Conservation (phyloP, 2,329 filamentous ascomycete genomes). For the Parascedosporium putredinis region DNA sequence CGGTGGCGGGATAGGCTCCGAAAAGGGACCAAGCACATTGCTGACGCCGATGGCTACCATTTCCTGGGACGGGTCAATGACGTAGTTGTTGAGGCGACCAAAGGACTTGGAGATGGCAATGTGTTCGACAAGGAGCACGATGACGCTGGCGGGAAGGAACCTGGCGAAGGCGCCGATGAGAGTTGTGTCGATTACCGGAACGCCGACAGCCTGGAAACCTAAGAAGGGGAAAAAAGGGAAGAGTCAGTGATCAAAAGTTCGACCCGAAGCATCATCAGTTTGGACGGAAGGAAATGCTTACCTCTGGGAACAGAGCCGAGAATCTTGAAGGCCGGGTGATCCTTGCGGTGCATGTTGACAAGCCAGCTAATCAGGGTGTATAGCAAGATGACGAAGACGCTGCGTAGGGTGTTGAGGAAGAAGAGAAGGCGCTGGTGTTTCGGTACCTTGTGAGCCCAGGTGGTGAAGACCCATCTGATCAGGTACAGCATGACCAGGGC, state of each 20-base stretch:
- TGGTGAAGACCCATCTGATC: constrained; percentile 57
- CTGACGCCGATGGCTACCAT: constrained; percentile 66
- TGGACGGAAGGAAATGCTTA: too few relatives aligned
- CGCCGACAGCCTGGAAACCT: constrained; percentile 62
- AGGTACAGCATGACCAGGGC: constrained; percentile 68
- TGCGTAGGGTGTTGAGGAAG: constrained; percentile 83
- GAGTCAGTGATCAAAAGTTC: background rate
- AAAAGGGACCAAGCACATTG: constrained; percentile 70
- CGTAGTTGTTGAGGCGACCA: constrained; percentile 70
- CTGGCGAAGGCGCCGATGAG: constrained; percentile 54
- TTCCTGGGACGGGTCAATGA: constrained; percentile 70
- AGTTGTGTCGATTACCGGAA: constrained; percentile 47
- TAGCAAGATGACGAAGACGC: constrained; percentile 80
- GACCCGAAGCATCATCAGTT: too few relatives aligned
- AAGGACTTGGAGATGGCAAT: constrained; percentile 79
- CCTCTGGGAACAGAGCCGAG: constrained; percentile 69
- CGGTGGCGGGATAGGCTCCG: constrained; percentile 75
- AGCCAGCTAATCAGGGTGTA: constrained; percentile 89
- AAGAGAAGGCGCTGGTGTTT: constrained; percentile 66
- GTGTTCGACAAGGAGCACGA: constrained; percentile 71
- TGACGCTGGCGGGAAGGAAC: constrained; percentile 63
- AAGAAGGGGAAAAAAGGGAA: background rate
- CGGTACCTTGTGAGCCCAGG: constrained; percentile 58
- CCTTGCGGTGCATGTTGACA: constrained; percentile 58
- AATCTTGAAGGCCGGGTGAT: constrained; percentile 61